phyloP scores from a whole-genome alignment of 768 basidiomycete species.

The Suillus bovinus region DNA sequence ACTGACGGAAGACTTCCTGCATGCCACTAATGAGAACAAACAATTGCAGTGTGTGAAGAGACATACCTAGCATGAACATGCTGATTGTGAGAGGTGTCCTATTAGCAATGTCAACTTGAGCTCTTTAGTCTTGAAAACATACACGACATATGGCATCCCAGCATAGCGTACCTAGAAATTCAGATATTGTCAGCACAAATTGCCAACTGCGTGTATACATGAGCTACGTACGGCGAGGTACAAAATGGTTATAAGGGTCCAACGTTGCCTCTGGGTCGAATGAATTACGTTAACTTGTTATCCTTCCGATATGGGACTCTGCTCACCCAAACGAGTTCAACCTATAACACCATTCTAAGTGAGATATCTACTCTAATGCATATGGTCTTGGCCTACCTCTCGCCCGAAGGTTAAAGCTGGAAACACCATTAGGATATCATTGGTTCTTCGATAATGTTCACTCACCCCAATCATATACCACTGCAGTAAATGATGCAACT shows the following conservation, averaged over 20 bases:
- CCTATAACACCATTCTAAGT: neutral
- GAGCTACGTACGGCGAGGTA: neutral
- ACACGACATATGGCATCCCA: neutral
- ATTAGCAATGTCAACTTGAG: neutral
- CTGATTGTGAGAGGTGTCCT: neutral
- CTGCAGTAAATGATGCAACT: neutral
- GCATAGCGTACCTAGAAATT: neutral
- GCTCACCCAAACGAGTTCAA: neutral
- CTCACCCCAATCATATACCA: slow-evolving; percentile 4
- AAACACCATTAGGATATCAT: neutral
- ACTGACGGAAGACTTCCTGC: slow-evolving; percentile 3
- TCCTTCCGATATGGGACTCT: neutral
- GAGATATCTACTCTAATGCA: neutral
- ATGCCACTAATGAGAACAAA: neutral
- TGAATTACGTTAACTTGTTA: neutral
- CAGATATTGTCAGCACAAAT: neutral
- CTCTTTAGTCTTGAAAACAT: neutral
- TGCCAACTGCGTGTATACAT: neutral
- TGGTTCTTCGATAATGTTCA: neutral
- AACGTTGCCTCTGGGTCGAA: neutral
- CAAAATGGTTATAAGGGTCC: neutral
- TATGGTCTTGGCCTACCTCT: neutral
- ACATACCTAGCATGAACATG: slow-evolving; percentile 3
- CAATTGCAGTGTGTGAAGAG: neutral
- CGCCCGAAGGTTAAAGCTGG: neutral